Base-by-base conservation (phyloP, 148 eudicot genomes). In the Camellia granthamiana region DNA sequence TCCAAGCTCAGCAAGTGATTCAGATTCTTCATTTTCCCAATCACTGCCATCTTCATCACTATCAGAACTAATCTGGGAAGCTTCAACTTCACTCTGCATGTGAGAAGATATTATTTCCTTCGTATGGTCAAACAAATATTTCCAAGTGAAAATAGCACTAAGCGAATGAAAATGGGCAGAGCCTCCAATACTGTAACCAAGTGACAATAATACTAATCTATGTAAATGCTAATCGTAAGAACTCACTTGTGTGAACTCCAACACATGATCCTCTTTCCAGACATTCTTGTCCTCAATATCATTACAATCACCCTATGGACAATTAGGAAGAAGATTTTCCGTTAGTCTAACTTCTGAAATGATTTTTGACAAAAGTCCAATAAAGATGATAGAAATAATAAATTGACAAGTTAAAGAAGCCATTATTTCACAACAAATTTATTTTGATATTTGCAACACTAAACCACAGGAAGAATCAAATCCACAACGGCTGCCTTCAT, bases 51-150 rank as follows among this genome's bases (percentile, higher is more conserved):
- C 88, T 78, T 84, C 86, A 78, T 86, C 85, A 74, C 52, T 75
- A 81, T 83, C 83, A 55, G 84, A 87, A 75, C 55, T 66, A 61
- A 49, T 44, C 83, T 61, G 49, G 19, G 84, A 77, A 56, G 70
- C 81, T 21, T 90, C 86, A 80, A 84, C 89, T 47, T 88, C 86
- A 46, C 88, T 80, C 96, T 92, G 89, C 81, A 85, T 23, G 56
- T n/a, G 41, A 78, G 2, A 41, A 38, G 15, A 60, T 7, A 41
- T 11, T 21, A 9, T 21, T 69, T 9, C 21, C 30, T 30, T 55
- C 18, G 30, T 30, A 54, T 9, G 12, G 7, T 73, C 44, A 30
- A 41, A 8, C 77, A 74, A 74, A 58, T 56, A 74, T 41, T 56
- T 58, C 49, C 64, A 56, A 30, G 38, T 30, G 38, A 30, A 30